A percentile compares a stretch with the other conserved stretches of the same genome.
Conservation (phyloP, 2,329 filamentous ascomycete species). For the Plectosphaerella plurivora region DNA sequence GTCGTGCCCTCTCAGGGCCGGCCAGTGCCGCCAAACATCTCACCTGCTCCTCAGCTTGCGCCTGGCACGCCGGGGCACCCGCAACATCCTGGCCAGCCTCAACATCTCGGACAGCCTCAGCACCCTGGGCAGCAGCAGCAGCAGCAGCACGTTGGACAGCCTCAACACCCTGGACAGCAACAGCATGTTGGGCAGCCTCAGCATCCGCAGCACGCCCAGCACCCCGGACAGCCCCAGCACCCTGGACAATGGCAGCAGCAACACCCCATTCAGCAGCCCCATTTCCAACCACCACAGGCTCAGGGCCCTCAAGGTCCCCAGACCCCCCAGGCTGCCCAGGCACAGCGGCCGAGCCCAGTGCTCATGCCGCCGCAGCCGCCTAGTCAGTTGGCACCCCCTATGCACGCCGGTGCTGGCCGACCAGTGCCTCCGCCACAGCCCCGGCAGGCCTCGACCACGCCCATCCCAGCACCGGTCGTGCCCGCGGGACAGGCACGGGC, state of each 20-base stretch:
- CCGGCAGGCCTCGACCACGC: slow-evolving; percentile 25
- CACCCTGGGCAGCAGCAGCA: slow-evolving; percentile 11
- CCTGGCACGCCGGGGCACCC: slow-evolving; percentile 10
- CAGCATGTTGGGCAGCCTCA: slow-evolving; percentile 1
- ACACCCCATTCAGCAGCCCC: slow-evolving; percentile 7
- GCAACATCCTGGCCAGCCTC: slow-evolving; percentile 11
- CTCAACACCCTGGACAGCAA: slow-evolving; percentile 5
- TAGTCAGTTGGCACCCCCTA: slow-evolving; percentile 27
- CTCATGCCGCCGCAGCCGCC: slow-evolving; percentile 28
- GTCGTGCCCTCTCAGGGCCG: neutral
- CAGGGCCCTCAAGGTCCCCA: slow-evolving; percentile 1
- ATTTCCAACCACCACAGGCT: slow-evolving; percentile 4
- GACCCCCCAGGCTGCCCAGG: slow-evolving; percentile 8
- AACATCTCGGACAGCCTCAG: slow-evolving; percentile 8
- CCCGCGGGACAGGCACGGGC: slow-evolving; percentile 21
- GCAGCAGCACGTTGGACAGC: slow-evolving; percentile 8
- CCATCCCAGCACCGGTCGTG: slow-evolving; percentile 26
- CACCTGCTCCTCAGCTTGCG: slow-evolving; percentile 1
- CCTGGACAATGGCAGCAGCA: slow-evolving; percentile 12
- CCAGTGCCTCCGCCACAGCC: slow-evolving; percentile 17
- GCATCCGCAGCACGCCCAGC: neutral
- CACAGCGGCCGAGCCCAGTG: slow-evolving; percentile 14
- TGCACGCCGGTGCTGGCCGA: slow-evolving; percentile 25
- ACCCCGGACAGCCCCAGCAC: slow-evolving; percentile 7
- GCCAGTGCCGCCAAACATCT: slow-evolving; percentile 3